Base-by-base conservation (phyloP, 441 rosid species). In the Pelargonium myrrhifolium region DNA sequence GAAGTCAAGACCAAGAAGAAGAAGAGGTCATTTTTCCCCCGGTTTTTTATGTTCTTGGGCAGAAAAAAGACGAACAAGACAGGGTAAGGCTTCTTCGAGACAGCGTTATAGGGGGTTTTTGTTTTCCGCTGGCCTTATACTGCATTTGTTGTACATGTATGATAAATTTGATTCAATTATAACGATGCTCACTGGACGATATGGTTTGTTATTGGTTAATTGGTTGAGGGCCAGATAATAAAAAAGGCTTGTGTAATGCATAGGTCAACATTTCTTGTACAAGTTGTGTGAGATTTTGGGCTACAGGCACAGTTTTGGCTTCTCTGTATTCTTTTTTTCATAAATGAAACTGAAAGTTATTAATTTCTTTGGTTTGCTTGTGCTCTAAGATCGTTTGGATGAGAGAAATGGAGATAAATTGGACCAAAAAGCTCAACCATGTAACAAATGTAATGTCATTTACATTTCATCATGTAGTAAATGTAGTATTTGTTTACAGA, bases 1-100 rank as follows among this genome's bases (percentile, higher is more conserved):
- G 86, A 73, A 64, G 66, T 42, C 10, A 85, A 78, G 75, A 39
- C 39, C n/a, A n/a, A n/a, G 88, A 90, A 88, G 78, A 93, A 90
- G 88, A 93, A 86, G 82, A 93, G 65, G 70, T 82, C 86, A 45
- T 63, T 86, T n/a, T 84, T 93, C 76, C 98, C 97, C 0, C 77
- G 95, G 47, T 20, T 89, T 60, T 78, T 87, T 12, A 82, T 86
- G 96, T 86, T 93, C 62, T 66, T 89, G 64, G 81, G 83, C 65
- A 85, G 82, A 77, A 87, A 75, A 76, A 90, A 78, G 81, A 49
- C 86, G 64, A 68, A 83, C 67, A 85, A 77, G 74, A 66, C 71
- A 71, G 79, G 64, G 56, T 84, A 73, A 56, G 17, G 58, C 39
- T 45, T 66, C 26, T 11, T 20, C 26, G 21, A 42, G 37, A 69